Conservation (phyloP, 148 eudicot species). For the Rhododendron vialii region DNA sequence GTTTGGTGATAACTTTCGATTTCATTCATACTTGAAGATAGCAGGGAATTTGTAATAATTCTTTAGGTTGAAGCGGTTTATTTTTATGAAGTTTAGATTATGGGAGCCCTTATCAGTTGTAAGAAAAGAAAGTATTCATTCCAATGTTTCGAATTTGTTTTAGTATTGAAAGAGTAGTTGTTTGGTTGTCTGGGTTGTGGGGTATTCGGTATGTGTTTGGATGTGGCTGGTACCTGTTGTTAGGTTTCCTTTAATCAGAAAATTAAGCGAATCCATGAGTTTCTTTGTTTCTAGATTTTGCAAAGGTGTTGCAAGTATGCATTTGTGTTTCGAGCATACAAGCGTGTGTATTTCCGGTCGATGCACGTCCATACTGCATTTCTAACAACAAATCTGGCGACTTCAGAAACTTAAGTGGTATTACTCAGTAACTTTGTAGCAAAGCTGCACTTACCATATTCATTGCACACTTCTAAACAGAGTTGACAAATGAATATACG, state of each 20-base stretch:
- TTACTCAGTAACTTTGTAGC: background rate
- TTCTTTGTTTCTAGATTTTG: background rate
- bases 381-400: background rate
- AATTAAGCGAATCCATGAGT: background rate
- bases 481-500: background rate
- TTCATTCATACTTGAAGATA: background rate
- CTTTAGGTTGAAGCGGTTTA: background rate
- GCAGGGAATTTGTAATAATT: background rate
- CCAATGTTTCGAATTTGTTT: background rate
- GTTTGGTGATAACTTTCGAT: background rate
- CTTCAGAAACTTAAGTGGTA: background rate
- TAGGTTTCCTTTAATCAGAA: background rate
- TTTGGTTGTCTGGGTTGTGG: background rate
- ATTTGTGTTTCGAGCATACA: background rate
- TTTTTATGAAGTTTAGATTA: background rate
- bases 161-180: background rate
- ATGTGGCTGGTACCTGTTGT: background rate
- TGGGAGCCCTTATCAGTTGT: background rate
- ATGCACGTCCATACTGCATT: background rate
- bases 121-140: background rate
- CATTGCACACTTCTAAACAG: background rate
- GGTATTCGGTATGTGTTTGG: background rate
- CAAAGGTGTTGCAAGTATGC: background rate
- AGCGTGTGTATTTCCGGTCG: too few species aligned
- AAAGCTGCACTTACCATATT: background rate